These are phyloP conservation scores for Mycena haematopus DNA, from an alignment of 768 basidiomycete genomes.

Conservation along the genomic window DNA sequence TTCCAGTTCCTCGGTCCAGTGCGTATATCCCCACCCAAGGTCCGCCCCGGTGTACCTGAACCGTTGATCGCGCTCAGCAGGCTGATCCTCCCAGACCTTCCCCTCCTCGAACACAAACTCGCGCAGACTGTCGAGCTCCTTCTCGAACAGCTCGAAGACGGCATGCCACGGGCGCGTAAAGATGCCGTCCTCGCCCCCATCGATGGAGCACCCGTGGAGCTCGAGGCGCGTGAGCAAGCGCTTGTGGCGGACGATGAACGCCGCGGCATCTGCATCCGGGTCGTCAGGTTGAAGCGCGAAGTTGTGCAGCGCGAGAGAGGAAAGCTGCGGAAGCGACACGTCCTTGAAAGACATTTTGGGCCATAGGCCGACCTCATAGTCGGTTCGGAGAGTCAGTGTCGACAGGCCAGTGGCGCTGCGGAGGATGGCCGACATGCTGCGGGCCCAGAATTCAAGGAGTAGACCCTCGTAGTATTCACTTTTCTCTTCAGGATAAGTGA, in stretches of 20 bases:
- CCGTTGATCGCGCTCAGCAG: too few species aligned
- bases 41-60: too few species aligned
- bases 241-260: conserved; percentile 18
- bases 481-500: not conserved
- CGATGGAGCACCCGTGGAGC: conserved; percentile 13
- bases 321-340: conserved; percentile 4
- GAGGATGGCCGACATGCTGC: conserved; percentile 6
- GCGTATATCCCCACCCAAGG: too few species aligned
- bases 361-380: too few species aligned
- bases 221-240: conserved; percentile 18
- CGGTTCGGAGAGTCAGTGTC: conserved; percentile 7
- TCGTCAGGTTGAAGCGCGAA: not conserved
- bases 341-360: conserved; percentile 7
- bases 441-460: conserved; percentile 11
- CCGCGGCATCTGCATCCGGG: not conserved
- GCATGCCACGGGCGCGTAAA: conserved; percentile 15
- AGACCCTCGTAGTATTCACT: conserved; percentile 5
- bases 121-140: not conserved
- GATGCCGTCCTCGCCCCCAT: not conserved
- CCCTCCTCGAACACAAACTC: conserved; percentile 8
- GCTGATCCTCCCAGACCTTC: too few species aligned
- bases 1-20: too few species aligned
- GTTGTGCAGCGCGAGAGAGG: conserved; percentile 4
- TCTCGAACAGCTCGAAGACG: conserved; percentile 5
- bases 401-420: conserved; percentile 1